These are phyloP conservation scores for Kwoniella sp. DNA, from an alignment of 768 basidiomycete species.

Conservation along the genomic window DNA sequence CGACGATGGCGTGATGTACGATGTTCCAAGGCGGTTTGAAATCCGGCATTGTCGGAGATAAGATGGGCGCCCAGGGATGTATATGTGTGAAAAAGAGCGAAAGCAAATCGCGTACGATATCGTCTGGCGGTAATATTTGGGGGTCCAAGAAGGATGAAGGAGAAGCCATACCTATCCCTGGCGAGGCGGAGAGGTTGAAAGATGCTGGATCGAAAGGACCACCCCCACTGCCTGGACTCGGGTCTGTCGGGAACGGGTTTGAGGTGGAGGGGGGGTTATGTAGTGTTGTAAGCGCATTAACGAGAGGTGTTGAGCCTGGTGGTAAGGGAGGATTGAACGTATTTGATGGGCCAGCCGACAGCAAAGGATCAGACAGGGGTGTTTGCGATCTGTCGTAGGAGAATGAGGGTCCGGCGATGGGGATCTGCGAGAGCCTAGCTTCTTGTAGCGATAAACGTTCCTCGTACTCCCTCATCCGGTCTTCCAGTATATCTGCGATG, in stretches of 20 bases:
- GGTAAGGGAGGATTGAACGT: conserved; percentile 9
- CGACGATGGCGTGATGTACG: conserved; percentile 55
- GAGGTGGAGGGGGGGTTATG: conserved; percentile 8
- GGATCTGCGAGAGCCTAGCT: conserved; percentile 25
- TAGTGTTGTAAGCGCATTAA: not conserved
- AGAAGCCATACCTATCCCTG: conserved; percentile 22
- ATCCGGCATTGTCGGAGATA: conserved; percentile 40
- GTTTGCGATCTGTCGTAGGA: conserved; percentile 18
- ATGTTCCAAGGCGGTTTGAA: conserved; percentile 49
- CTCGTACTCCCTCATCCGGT: conserved; percentile 37
- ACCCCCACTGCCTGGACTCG: conserved; percentile 10
- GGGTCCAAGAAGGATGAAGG: conserved; percentile 46
- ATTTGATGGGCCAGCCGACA: conserved; percentile 5
- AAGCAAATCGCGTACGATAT: conserved; percentile 53
- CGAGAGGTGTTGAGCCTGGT: not conserved
- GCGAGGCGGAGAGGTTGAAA: conserved; percentile 18
- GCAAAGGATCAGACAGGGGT: conserved; percentile 9
- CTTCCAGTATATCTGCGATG: conserved; percentile 41
- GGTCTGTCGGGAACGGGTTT: conserved; percentile 17
- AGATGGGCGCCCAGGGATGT: conserved; percentile 54
- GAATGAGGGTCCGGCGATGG: conserved; percentile 15
- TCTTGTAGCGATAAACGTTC: conserved; percentile 42
- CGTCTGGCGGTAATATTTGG: conserved; percentile 47
- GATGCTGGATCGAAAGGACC: conserved; percentile 6
- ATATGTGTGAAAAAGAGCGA: conserved; percentile 48